Evolutionary conservation across 768 basidiomycete genomes (phyloP).

Genomic region (Amanita inopinata): DNA sequence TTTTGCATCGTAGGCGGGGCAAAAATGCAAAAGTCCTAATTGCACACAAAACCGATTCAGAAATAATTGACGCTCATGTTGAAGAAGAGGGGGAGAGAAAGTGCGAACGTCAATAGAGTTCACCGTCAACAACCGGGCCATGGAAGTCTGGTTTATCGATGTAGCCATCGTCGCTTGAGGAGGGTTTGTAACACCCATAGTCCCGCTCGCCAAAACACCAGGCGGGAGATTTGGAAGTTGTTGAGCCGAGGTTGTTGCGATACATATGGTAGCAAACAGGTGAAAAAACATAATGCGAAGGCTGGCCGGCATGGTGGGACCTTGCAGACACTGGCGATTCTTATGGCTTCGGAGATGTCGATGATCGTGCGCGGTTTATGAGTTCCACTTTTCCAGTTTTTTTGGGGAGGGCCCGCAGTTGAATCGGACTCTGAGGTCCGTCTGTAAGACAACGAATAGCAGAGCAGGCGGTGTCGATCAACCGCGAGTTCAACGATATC

Average conservation of each 20-base stretch:
- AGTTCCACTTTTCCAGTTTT: too few relatives aligned
- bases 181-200: conserved; percentile 30
- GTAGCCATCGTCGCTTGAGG: conserved; percentile 29
- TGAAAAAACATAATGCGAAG: too few relatives aligned
- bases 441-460: too few relatives aligned
- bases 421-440: too few relatives aligned
- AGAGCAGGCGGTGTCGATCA: too few relatives aligned
- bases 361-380: too few relatives aligned
- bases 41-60: not conserved
- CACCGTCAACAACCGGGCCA: conserved; percentile 27
- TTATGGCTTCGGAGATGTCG: too few relatives aligned
- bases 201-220: conserved; percentile 34
- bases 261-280: too few relatives aligned
- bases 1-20: conserved; percentile 25
- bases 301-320: too few relatives aligned
- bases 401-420: too few relatives aligned
- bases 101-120: conserved; percentile 30
- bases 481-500: too few relatives aligned
- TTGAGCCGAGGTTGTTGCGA: conserved; percentile 11
- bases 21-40: conserved; percentile 34
- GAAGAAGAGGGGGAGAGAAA: not conserved
- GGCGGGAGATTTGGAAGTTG: conserved; percentile 15
- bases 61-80: not conserved
- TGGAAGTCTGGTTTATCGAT: conserved; percentile 31
- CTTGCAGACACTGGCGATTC: too few relatives aligned